phyloP scores from a whole-genome alignment of 306 rosid species.

The Cicer judaicum region DNA sequence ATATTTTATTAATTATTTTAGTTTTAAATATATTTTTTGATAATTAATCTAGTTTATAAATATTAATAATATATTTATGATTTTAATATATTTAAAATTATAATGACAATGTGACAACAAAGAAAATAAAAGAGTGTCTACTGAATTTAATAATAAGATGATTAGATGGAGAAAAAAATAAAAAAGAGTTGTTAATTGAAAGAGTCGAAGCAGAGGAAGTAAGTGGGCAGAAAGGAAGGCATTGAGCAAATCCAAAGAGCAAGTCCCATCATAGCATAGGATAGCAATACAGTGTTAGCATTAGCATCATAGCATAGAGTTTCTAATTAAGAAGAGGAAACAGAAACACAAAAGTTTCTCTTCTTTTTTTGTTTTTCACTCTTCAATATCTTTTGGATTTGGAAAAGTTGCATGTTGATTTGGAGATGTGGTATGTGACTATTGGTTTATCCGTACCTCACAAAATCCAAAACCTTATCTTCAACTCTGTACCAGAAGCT shows the following conservation, averaged over 20 bases:
- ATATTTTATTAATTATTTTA: too few species aligned
- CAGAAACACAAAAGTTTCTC: constrained; percentile 3
- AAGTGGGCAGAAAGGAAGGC: constrained; percentile 41
- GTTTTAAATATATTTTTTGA: too few species aligned
- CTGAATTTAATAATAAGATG: not conserved
- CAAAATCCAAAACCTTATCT: constrained; percentile 72
- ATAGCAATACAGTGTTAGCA: not conserved
- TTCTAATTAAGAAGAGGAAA: constrained; percentile 41
- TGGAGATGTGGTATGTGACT: constrained; percentile 55
- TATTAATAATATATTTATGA: too few species aligned
- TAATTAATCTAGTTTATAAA: too few species aligned
- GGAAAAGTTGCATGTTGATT: constrained; percentile 52
- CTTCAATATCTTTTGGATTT: not conserved
- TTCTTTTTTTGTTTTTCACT: not conserved
- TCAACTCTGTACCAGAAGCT: constrained; percentile 36
- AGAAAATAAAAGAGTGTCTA: too few species aligned
- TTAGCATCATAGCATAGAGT: constrained; percentile 36
- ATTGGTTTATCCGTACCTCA: constrained; percentile 52
- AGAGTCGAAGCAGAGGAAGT: constrained; percentile 2
- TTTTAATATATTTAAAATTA: too few species aligned
- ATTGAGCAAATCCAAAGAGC: constrained; percentile 41
- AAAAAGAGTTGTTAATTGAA: constrained; percentile 22
- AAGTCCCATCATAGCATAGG: constrained; percentile 47
- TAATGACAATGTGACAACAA: too few species aligned
- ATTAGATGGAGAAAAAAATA: not conserved